These are phyloP conservation scores for Letharia columbiana DNA, from an alignment of 495 filamentous ascomycete genomes.

Conservation along the genomic window DNA sequence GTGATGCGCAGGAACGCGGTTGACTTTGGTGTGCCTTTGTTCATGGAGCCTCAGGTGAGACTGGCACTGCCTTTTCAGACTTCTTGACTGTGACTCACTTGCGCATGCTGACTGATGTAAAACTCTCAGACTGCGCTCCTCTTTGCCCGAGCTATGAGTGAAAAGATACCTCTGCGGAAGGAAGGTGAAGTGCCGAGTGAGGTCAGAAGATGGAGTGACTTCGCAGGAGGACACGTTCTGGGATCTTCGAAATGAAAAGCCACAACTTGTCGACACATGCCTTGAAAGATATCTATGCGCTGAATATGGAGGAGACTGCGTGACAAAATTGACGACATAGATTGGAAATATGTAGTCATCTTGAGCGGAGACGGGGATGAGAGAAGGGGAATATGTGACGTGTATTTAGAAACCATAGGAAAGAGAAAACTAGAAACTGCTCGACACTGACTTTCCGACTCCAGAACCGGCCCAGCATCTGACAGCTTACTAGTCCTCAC, in stretches of 20 bases:
- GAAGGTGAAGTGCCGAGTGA: constrained; percentile 72
- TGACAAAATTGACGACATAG: not conserved
- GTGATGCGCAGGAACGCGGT: constrained; percentile 98
- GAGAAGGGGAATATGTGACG: not conserved
- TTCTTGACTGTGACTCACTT: not conserved
- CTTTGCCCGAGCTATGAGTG: constrained; percentile 91
- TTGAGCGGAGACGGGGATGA: not conserved
- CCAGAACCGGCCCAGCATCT: no score
- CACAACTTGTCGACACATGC: not conserved
- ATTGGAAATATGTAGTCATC: not conserved
- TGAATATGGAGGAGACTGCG: not conserved
- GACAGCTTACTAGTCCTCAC: no score
- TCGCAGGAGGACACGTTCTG: constrained; percentile 32
- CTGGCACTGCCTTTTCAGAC: constrained; percentile 4
- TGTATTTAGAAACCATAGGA: not conserved
- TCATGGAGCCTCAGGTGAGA: constrained; percentile 97
- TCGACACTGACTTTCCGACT: not conserved
- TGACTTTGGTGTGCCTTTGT: constrained; percentile 93
- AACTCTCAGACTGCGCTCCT: constrained; percentile 73
- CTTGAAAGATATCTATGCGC: not conserved
- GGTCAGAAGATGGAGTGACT: constrained; percentile 89
- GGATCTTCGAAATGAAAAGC: constrained; percentile 5
- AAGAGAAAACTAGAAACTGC: not conserved
- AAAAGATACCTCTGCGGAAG: constrained; percentile 69
- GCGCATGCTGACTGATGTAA: not conserved